These are phyloP conservation scores for Epichloe uncinata DNA, from an alignment of 2,329 filamentous ascomycete genomes.

Conservation along the genomic window DNA sequence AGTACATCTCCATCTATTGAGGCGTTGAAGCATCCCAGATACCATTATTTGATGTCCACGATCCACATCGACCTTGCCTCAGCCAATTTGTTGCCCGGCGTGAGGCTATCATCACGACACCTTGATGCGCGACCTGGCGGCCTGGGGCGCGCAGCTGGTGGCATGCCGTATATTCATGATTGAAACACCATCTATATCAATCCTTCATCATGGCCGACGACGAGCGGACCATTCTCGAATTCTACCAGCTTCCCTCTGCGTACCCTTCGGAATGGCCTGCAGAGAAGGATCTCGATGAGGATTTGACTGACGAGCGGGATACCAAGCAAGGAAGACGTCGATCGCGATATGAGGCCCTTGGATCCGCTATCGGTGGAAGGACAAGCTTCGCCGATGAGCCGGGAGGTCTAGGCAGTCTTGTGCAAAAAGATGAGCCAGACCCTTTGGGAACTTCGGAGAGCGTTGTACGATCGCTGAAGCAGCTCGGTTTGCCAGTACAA, in stretches of 20 bases:
- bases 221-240: slow-evolving; percentile 67
- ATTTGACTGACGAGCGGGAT: slow-evolving; percentile 43
- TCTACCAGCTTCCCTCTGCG: slow-evolving; percentile 75
- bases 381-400: slow-evolving; percentile 33
- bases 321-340: slow-evolving; percentile 45
- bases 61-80: background rate
- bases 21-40: no score
- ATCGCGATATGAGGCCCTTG: slow-evolving; percentile 75
- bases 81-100: background rate
- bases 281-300: slow-evolving; percentile 59
- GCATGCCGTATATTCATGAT: slow-evolving; percentile 1
- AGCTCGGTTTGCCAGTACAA: slow-evolving; percentile 66
- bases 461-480: slow-evolving; percentile 67
- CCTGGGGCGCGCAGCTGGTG: background rate
- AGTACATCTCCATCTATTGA: background rate
- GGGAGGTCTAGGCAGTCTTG: slow-evolving; percentile 54
- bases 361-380: slow-evolving; percentile 54
- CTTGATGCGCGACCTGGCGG: background rate
- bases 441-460: slow-evolving; percentile 80
- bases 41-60: background rate
- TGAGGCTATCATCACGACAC: background rate
- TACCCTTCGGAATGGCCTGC: slow-evolving; percentile 79
- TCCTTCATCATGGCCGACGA: slow-evolving; percentile 47
- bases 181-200: background rate
- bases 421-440: slow-evolving; percentile 86